Conservation (phyloP, 768 basidiomycete genomes). For the Paxillus ammoniavirescens region DNA sequence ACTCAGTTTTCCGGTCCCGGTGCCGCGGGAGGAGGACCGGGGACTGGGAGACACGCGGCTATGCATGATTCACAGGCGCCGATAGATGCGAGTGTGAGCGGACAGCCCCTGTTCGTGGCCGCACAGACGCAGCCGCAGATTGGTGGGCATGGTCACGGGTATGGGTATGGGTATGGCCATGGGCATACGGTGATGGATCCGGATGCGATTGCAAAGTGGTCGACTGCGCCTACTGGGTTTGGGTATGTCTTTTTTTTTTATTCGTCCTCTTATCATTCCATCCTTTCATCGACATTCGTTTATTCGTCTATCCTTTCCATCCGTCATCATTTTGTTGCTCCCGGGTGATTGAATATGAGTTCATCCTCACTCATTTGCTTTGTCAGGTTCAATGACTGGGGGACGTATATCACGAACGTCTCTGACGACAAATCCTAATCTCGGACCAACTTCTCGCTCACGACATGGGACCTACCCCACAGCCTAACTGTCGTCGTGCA, state of each 20-base stretch:
- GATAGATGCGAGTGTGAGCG: background rate
- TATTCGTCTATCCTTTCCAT: too few relatives aligned
- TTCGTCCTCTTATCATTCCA: too few relatives aligned
- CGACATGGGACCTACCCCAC: background rate
- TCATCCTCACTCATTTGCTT: background rate
- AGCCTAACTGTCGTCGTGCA: too few relatives aligned
- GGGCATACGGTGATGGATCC: slow-evolving; percentile 34
- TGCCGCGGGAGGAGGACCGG: background rate
- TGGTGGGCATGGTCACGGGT: background rate
- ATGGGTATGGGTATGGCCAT: too few relatives aligned
- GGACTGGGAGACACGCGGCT: background rate
- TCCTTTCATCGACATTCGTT: too few relatives aligned
- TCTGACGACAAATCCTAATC: slow-evolving; percentile 20
- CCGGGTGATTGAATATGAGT: background rate
- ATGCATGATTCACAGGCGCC: too few relatives aligned
- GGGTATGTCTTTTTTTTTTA: slow-evolving; percentile 43
- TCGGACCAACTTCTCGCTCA: slow-evolving; percentile 1
- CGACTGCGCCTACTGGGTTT: slow-evolving; percentile 54
- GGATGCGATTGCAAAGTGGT: slow-evolving; percentile 62
- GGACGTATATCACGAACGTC: slow-evolving; percentile 34
- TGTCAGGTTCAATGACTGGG: slow-evolving; percentile 39
- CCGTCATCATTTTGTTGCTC: too few relatives aligned
- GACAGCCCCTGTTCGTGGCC: background rate
- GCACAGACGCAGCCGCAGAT: background rate
- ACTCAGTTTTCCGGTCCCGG: background rate